Conservation (phyloP, 208 protist genomes). For the Acanthamoeba castellanii region DNA sequence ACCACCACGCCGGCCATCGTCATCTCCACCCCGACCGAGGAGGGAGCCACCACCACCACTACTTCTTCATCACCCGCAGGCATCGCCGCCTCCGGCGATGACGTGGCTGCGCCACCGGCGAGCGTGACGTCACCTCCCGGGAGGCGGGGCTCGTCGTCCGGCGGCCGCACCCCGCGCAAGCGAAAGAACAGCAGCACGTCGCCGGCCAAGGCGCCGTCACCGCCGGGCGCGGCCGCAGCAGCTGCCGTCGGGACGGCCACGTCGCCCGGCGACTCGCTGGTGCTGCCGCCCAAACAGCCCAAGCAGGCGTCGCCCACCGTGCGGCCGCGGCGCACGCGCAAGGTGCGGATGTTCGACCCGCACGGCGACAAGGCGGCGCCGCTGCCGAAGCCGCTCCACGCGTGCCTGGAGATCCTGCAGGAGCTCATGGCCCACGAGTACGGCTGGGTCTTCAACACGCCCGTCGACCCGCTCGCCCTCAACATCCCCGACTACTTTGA, state of each 20-base stretch:
- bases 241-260: neutral
- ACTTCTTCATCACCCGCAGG: neutral
- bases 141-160: neutral
- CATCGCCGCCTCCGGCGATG: neutral
- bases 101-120: too few relatives aligned
- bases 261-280: neutral
- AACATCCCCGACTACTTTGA: slow-evolving; percentile 89
- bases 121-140: neutral
- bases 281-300: slow-evolving; percentile 49
- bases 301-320: slow-evolving; percentile 42
- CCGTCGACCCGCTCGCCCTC: slow-evolving; percentile 87
- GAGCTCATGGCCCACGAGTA: slow-evolving; percentile 57
- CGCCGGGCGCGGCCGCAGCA: neutral
- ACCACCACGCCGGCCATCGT: slow-evolving; percentile 15
- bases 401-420: slow-evolving; percentile 33
- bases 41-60: neutral
- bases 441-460: slow-evolving; percentile 84
- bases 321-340: slow-evolving; percentile 33
- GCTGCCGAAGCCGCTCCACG: neutral
- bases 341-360: slow-evolving; percentile 49
- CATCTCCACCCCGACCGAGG: neutral
- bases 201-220: neutral
- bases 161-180: slow-evolving; percentile 5
- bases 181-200: slow-evolving; percentile 26
- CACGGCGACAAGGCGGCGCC: slow-evolving; percentile 3